A percentile compares a stretch with the other conserved stretches of the same genome.
Conservation (phyloP, 495 filamentous ascomycete species). For the Apodospora peruviana region DNA sequence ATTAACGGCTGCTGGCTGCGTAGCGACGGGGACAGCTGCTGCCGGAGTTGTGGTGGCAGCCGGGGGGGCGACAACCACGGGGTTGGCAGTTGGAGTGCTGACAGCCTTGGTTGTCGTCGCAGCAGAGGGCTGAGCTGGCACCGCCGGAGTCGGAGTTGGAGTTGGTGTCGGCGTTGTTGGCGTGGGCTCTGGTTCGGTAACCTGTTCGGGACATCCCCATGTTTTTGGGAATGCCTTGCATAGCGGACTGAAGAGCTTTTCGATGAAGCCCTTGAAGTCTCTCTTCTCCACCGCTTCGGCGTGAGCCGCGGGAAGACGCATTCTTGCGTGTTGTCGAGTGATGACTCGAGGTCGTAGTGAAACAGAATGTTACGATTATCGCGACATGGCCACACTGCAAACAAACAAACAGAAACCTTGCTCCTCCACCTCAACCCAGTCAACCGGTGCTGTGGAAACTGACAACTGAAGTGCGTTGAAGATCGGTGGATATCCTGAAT, state of each 20-base stretch:
- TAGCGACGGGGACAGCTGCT: background rate
- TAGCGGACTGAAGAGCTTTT: background rate
- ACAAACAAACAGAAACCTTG: background rate
- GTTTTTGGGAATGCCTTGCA: conserved; percentile 1
- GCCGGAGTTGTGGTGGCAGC: background rate
- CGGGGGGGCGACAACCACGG: background rate
- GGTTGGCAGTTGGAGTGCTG: background rate
- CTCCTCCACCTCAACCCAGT: too few relatives aligned
- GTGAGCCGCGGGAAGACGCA: background rate
- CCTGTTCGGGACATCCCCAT: background rate
- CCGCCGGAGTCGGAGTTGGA: conserved; percentile 1
- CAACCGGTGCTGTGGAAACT: too few relatives aligned
- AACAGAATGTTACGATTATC: too few relatives aligned
- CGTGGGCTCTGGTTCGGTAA: background rate
- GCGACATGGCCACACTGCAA: background rate
- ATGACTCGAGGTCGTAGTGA: background rate
- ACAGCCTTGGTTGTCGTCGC: background rate
- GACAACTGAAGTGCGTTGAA: too few relatives aligned
- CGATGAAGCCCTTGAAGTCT: background rate
- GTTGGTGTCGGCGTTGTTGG: background rate
- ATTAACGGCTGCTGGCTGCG: background rate
- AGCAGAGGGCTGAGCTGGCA: conserved; percentile 2
- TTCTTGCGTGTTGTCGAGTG: background rate
- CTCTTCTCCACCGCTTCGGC: background rate
- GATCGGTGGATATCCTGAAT: too few relatives aligned